Conservation (phyloP, 768 basidiomycete species). For the Paxillus involutus region DNA sequence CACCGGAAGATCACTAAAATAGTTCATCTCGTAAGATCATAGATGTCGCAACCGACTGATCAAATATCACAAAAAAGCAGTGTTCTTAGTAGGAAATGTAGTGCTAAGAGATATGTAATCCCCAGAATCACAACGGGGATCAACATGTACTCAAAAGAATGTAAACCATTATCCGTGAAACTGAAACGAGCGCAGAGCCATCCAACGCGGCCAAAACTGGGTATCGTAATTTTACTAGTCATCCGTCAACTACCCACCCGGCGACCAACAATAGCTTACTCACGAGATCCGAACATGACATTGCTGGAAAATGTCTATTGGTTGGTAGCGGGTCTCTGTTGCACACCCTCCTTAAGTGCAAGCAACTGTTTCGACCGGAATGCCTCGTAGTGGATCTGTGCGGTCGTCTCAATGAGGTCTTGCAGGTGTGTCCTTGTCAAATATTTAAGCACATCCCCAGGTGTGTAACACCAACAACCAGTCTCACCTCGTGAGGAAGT, state of each 20-base stretch:
- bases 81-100: slow-evolving; percentile 3
- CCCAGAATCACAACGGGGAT: slow-evolving; percentile 1
- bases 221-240: slow-evolving; percentile 10
- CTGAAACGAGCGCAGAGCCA: slow-evolving; percentile 10
- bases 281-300: not conserved
- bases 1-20: not conserved
- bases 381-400: slow-evolving; percentile 98
- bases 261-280: not conserved
- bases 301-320: slow-evolving; percentile 20
- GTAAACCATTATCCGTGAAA: slow-evolving; percentile 11
- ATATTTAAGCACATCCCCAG: not conserved
- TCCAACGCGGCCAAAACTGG: slow-evolving; percentile 4
- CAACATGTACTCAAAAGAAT: slow-evolving; percentile 3
- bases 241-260: not conserved
- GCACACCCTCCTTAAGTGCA: slow-evolving; percentile 94
- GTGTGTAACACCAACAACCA: not conserved
- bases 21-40: not conserved
- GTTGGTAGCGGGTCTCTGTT: slow-evolving; percentile 53
- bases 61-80: not conserved
- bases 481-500: slow-evolving; percentile 88
- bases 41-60: not conserved
- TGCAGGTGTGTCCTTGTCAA: slow-evolving; percentile 85
- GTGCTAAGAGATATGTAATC: slow-evolving; percentile 9
- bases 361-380: slow-evolving; percentile 98
- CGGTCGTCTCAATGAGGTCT: slow-evolving; percentile 98